Base-by-base conservation (phyloP, 2,329 filamentous ascomycete genomes). In the Neophaeococcomyces aloes region DNA sequence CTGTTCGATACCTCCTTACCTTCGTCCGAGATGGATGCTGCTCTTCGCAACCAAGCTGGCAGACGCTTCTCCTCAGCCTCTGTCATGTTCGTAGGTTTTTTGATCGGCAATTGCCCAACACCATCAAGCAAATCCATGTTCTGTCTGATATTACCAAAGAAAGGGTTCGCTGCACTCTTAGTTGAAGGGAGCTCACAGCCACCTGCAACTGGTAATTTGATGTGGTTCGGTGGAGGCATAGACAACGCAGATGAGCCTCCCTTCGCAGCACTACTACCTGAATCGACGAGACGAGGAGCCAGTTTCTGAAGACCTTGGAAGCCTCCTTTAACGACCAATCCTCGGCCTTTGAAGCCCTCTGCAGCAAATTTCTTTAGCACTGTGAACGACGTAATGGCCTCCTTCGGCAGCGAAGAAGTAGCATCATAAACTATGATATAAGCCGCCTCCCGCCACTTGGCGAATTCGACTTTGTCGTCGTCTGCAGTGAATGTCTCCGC, bases 91-190 rank as follows among this genome's bases (percentile, higher is more conserved):
- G 63, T 57, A 2, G 80, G 80, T 35, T 74, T 63, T 54, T 76
- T 78, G 45, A 83, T 57, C 11, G 75, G 59, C 51, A 81, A 78
- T 55, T 94, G 88, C 0, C 91, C 91, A 8, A 96, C 89, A 15
- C 91, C 91, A 53, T 86, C 87, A 25, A 93, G 82, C 14, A 98
- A 70, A 58, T 96, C 91, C 77, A 93, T 89, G 51, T 96, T 94
- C 61, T 96, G 91, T 33, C 91, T 79, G 55, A 98, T 96, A 52
- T 95, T 96, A 48, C 80, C 79, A 61, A 96, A 96, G 67, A 98
- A 96, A 0, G 89, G 88, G 55, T 93, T 94, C 0, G 79, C 73
- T 1, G 78, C 76, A 47, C 78, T 79, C 51, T 78, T 73, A 0
- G 76, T 72, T 1, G 64, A 57, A 3, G 91, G 91, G 60, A 96